Conservation (phyloP, 2,329 filamentous ascomycete genomes). For the Elsinoe australis region DNA sequence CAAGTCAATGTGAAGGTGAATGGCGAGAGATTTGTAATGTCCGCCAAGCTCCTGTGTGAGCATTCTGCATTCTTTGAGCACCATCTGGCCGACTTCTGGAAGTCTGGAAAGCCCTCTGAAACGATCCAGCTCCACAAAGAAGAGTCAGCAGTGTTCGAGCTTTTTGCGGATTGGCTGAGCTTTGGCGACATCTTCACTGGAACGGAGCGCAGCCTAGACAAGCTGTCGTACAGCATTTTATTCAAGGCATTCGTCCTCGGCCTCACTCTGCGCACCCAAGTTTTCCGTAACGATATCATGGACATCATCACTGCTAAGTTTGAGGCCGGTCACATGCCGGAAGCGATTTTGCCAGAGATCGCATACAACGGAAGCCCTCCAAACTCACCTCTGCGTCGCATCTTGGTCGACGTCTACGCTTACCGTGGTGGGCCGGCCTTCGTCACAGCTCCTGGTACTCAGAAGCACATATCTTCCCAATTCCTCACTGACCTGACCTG, state of each 20-base stretch:
- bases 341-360: conserved; percentile 13
- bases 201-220: background rate
- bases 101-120: background rate
- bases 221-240: background rate
- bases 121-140: background rate
- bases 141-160: background rate
- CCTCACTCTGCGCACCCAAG: background rate
- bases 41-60: background rate
- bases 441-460: conserved; percentile 4
- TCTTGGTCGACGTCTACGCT: conserved; percentile 22
- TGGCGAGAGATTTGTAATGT: background rate
- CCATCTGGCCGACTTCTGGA: background rate
- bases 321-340: conserved; percentile 6
- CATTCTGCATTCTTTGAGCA: background rate
- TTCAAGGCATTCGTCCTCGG: conserved; percentile 11
- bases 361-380: conserved; percentile 21
- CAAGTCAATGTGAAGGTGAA: background rate
- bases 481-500: conserved; percentile 19
- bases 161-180: conserved; percentile 9
- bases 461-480: conserved; percentile 10
- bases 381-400: conserved; percentile 18
- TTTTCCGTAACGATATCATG: conserved; percentile 14
- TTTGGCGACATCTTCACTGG: background rate
- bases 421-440: conserved; percentile 8
- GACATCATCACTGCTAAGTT: conserved; percentile 12